Base-by-base conservation (phyloP, 1,284 basidiomycete genomes). In the Calocybe gambosa region DNA sequence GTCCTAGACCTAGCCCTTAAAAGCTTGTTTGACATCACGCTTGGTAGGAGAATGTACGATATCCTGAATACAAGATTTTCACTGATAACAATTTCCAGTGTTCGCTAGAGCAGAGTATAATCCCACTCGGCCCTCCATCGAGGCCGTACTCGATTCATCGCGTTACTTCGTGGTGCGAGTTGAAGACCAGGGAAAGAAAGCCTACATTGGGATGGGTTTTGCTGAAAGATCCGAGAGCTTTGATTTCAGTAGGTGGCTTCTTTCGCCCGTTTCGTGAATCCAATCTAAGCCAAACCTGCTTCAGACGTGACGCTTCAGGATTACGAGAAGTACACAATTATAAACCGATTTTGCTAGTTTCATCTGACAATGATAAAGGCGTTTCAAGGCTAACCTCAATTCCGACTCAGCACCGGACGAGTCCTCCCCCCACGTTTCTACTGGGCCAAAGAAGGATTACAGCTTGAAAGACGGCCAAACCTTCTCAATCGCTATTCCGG, bases 391-490 rank as follows among this genome's bases (percentile, higher is more conserved):
- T 23, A 66, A 67, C 36, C 66, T 78, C 45, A 81, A 84, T 54
- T 80, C 82, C 5, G 64, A 69, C 31, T 67, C 71, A 42, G 64
- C 70, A 34, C 65, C 67, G 23, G 67, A 70, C 19, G 63, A 63
- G 50, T 61, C 70, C 20, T 82, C 79, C 34, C 77, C 81, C 12
- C 79, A 80, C 55, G 52, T 80, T 39, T 85, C 89, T 13, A 61
- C 75, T 2, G 90, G 85, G 1, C 91, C 89, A 1, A 92, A 93
- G 72, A 90, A 91, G 63, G 95, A 99, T 61, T 98, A 96, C 63
- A 89, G 86, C 28, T 71, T 99, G 56, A 98, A 97, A 62, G 92
- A 94, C 58, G 96, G 96, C 12, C 89, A 99, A 62, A 98, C 94
- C 0, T 94, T 99, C 64, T 86, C 85, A 10, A 94, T 97, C 60